These are phyloP conservation scores for Pseudotsuga menziesii DNA, from an alignment of 75 land plant species.

Conservation along the genomic window DNA sequence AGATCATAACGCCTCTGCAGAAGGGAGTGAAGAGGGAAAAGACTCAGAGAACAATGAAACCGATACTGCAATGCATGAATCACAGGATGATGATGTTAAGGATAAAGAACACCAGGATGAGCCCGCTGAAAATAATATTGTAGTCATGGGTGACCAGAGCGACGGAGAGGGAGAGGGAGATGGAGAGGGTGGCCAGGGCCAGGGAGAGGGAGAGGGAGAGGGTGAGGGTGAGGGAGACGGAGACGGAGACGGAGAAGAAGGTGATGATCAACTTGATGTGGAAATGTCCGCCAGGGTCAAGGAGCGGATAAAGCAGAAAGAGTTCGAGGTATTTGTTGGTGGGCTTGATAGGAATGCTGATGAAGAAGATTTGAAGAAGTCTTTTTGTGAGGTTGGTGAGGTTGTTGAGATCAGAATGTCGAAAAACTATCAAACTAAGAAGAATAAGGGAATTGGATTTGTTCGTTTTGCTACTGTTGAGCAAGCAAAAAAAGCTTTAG, in stretches of 20 bases:
- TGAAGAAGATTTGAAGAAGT: constrained; percentile 52
- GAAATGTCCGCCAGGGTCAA: constrained; percentile 21
- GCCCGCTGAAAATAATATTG: constrained; percentile 17
- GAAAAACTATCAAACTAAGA: constrained; percentile 26
- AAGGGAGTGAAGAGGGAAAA: no score
- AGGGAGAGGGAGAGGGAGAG: constrained; percentile 6
- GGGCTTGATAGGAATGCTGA: constrained; percentile 46
- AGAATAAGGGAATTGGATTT: constrained; percentile 46
- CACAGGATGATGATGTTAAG: constrained; percentile 26
- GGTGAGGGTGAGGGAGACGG: constrained; percentile 5
- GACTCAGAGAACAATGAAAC: no score
- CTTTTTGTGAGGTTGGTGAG: constrained; percentile 34
- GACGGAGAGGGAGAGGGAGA: not conserved
- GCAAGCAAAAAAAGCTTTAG: constrained; percentile 40
- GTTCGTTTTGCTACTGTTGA: constrained; percentile 39
- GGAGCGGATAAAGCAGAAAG: constrained; percentile 39
- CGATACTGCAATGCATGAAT: not conserved
- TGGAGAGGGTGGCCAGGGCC: constrained; percentile 11
- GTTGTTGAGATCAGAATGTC: constrained; percentile 46
- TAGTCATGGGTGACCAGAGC: constrained; percentile 13
- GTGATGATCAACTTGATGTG: not conserved
- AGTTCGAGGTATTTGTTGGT: constrained; percentile 51
- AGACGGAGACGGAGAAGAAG: constrained; percentile 1
- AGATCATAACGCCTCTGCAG: not conserved
- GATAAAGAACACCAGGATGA: constrained; percentile 32